Evolutionary conservation across 441 rosid genomes (phyloP).

Genomic region (Gossypium schwendimanii): DNA sequence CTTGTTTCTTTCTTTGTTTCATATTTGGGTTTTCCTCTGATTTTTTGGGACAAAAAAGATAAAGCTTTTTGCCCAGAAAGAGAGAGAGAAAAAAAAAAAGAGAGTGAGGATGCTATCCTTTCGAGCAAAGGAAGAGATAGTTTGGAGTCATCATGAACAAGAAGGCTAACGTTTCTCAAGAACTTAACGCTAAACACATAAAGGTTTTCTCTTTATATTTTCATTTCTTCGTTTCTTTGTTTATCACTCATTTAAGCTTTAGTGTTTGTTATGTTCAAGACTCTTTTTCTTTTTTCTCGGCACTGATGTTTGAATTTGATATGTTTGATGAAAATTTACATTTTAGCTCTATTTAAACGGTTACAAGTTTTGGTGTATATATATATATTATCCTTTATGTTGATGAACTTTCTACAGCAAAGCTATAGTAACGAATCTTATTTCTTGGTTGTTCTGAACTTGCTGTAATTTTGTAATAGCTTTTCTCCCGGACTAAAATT

Average conservation of each 20-base stretch:
- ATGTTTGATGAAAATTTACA: neutral
- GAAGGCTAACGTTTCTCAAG: conserved; percentile 59
- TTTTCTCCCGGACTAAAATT: neutral
- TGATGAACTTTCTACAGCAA: neutral
- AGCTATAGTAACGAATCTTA: neutral
- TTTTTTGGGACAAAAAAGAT: neutral
- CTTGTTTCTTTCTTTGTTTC: neutral
- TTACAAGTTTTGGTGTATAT: neutral
- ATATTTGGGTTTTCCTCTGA: conserved; percentile 9
- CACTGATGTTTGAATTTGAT: neutral
- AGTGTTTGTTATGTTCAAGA: neutral
- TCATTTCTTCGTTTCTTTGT: neutral
- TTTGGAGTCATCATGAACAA: conserved; percentile 36
- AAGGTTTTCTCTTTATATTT: conserved; percentile 29
- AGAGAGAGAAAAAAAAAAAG: too few species aligned
- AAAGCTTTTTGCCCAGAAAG: neutral
- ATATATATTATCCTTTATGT: neutral
- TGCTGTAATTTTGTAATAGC: neutral
- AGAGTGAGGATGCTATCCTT: neutral
- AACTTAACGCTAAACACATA: conserved; percentile 50
- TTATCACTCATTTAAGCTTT: neutral
- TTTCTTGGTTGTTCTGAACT: neutral
- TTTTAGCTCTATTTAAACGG: neutral
- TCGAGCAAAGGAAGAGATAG: neutral
- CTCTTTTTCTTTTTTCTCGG: neutral